A percentile compares a stretch with the other conserved stretches of the same genome.
These are phyloP conservation scores for Acanthamoeba royreba DNA, from an alignment of 208 protist species.

Conservation along the genomic window DNA sequence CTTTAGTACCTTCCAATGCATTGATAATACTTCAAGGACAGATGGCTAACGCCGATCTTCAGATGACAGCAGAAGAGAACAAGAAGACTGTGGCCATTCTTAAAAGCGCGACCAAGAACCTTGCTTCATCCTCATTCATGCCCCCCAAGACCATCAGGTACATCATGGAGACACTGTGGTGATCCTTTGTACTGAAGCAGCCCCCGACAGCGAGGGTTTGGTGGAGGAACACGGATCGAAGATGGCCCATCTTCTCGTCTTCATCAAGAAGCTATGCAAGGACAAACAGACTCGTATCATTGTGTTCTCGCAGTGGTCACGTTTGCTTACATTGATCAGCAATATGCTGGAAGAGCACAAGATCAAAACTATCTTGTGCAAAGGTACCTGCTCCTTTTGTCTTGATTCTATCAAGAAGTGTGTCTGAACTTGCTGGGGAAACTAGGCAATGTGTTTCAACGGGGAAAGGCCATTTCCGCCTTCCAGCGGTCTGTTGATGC, in stretches of 20 bases:
- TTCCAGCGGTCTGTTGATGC: conserved; percentile 43
- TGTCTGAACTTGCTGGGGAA: not conserved
- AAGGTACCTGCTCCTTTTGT: not conserved
- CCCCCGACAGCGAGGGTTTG: not conserved
- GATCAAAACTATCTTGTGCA: not conserved
- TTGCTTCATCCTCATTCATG: not conserved
- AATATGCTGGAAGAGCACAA: not conserved
- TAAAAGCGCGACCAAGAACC: not conserved
- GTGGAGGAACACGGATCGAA: conserved; percentile 24
- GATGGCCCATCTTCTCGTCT: conserved; percentile 52
- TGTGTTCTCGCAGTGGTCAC: conserved; percentile 36
- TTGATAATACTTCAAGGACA: not conserved
- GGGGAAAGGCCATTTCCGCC: conserved; percentile 58
- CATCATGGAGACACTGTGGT: not conserved
- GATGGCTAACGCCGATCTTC: too few species aligned
- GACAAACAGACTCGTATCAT: conserved; percentile 44
- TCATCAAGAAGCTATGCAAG: conserved; percentile 47
- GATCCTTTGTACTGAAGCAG: too few species aligned
- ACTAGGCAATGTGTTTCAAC: conserved; percentile 50
- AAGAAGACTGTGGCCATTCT: not conserved
- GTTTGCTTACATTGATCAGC: not conserved
- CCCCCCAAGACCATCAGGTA: not conserved
- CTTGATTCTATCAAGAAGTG: too few species aligned
- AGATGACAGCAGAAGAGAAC: not conserved
- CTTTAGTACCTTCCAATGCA: not conserved